Percentiles rank a stretch among this genome's conserved stretches.
Evolutionary conservation across 345 rosid genomes (phyloP).

Genomic region (Hibiscus tridactylites): DNA sequence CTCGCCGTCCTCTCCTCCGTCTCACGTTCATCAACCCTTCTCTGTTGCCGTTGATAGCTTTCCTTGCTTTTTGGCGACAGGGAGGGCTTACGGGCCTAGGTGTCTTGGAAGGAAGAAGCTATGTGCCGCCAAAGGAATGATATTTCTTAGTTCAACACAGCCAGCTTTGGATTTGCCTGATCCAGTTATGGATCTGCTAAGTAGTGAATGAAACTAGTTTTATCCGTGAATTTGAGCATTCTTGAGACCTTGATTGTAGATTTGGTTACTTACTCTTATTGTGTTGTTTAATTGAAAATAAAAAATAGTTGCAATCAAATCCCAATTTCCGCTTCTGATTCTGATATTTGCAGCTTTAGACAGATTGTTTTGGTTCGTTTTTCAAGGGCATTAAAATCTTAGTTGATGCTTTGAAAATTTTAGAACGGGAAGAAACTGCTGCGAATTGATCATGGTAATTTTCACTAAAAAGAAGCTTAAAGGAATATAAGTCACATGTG

Average conservation of each 20-base stretch:
- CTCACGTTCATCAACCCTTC: not conserved
- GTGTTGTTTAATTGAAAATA: not conserved
- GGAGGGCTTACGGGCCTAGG: constrained; percentile 28
- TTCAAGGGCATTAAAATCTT: too few species aligned
- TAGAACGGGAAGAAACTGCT: too few species aligned
- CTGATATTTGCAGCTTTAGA: too few species aligned
- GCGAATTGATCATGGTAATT: too few species aligned
- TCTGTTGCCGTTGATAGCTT: constrained; percentile 3
- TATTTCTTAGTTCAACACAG: constrained; percentile 16
- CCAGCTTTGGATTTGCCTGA: constrained; percentile 20
- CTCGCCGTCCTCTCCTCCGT: constrained; percentile 10
- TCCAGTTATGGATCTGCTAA: constrained; percentile 19
- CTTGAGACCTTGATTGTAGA: constrained; percentile 6
- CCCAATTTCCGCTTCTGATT: not conserved
- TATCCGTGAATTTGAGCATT: constrained; percentile 6
- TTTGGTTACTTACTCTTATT: not conserved
- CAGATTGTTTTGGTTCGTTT: too few species aligned
- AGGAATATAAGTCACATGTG: too few species aligned
- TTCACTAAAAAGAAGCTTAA: too few species aligned
- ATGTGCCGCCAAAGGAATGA: constrained; percentile 25
- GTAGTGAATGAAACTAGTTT: constrained; percentile 12
- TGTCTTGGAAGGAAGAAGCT: constrained; percentile 46
- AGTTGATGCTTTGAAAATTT: too few species aligned
- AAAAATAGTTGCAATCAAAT: constrained; percentile 5
- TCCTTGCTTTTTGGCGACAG: constrained; percentile 22